Base-by-base conservation (phyloP, 2,329 filamentous ascomycete genomes). In the Claviceps capensis region DNA sequence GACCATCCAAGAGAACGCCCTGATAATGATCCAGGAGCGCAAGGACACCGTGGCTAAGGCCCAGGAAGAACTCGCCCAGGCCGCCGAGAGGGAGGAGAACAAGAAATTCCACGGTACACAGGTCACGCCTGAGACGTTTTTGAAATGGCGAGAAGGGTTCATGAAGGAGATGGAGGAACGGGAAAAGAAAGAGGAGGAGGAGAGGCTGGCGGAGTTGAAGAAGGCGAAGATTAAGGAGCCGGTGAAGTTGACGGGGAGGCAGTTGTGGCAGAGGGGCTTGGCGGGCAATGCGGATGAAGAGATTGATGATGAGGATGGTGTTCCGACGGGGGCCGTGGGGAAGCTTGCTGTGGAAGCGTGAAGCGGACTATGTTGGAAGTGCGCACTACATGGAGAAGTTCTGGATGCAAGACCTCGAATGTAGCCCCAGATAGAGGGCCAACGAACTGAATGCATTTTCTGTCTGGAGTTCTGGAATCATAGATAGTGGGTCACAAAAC, bases 81-180 rank as follows among this genome's bases (percentile, higher is more conserved):
- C 73, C 11, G 79, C 78, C 1, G 93, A 98, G 70, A 82, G 86
- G 56, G 89, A 93, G 67, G 93, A 98, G 73, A 98, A 98, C 67
- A 82, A 85, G 61, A 97, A 96, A 69, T 98, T 98, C 68, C 86
- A 95, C 65, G 93, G 93, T 53, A 88, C 88, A 38, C 76, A 82
- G 36, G 93, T 98, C 19, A 97, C 83, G n/a, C 76, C 81, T 22
- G 88, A 95, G 71, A 83, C 82, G 0, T 98, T 97, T 63, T 64
- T 86, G 59, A 79, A 78, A 58, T 98, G 93, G 93, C 77, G 88
- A 52, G 82, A 83, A 41, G 78, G 68, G 9, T 98, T 97, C 64
- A 65, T 81, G 55, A 73, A 76, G 63, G 93, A 97, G 72, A 83
- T 91, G 79, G 83, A 84, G 63, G 90, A 93, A 62, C 72, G 77